phyloP scores from a whole-genome alignment of 164 flowering plant genomes.

The Akebia trifoliata region DNA sequence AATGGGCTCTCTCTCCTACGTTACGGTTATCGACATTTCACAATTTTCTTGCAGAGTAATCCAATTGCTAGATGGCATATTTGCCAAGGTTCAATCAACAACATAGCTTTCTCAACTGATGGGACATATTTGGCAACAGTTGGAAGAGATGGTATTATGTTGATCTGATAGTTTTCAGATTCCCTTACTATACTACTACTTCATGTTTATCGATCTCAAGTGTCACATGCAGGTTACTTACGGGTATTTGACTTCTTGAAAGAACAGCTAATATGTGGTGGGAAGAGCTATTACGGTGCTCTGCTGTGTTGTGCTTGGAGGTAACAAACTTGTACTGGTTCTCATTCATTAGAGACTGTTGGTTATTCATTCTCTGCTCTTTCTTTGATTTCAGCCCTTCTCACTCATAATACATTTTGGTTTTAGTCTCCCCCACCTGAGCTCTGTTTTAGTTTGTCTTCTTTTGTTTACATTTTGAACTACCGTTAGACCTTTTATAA shows the following conservation, averaged over 20 bases:
- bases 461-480: too few relatives aligned
- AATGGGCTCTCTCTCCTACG: too few relatives aligned
- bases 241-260: constrained; percentile 87
- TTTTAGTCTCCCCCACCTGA: too few relatives aligned
- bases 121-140: constrained; percentile 82
- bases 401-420: too few relatives aligned
- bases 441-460: too few relatives aligned
- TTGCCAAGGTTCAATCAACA: constrained; percentile 85
- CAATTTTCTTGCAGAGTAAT: constrained; percentile 58
- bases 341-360: too few relatives aligned
- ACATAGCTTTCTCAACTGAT: constrained; percentile 76
- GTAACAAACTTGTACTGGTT: constrained; percentile 27
- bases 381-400: too few relatives aligned
- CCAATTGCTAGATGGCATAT: constrained; percentile 98
- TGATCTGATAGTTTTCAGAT: neutral
- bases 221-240: constrained; percentile 62
- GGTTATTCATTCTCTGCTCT: too few relatives aligned
- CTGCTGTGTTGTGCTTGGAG: constrained; percentile 97
- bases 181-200: neutral
- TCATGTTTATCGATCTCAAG: neutral
- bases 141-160: constrained; percentile 93
- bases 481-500: neutral
- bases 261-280: constrained; percentile 87
- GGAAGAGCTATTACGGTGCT: constrained; percentile 97
- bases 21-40: too few relatives aligned